Base-by-base conservation (phyloP, 208 protist species). In the Histomonas meleagridis region DNA sequence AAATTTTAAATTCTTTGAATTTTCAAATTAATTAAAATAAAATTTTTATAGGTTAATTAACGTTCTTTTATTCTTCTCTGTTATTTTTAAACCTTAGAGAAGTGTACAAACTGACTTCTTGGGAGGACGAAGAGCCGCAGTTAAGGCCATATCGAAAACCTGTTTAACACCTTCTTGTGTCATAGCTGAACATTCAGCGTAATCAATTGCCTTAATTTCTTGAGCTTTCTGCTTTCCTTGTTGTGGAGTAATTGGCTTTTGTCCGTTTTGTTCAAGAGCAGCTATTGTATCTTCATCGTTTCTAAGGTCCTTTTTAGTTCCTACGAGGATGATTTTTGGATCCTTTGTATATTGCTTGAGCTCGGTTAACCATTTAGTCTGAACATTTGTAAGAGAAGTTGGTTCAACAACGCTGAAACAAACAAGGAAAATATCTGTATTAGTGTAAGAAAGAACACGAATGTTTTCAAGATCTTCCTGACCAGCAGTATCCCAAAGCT, bases 381-480 rank as follows among this genome's bases (percentile, higher is more conserved):
- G n/a, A n/a, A n/a, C n/a, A n/a, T n/a, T n/a, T n/a, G n/a, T n/a
- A n/a, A n/a, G n/a, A n/a, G n/a, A n/a, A n/a, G n/a, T n/a, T n/a
- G n/a, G n/a, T n/a, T n/a, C n/a, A n/a, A n/a, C n/a, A n/a, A n/a
- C n/a, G n/a, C 92, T 94, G 93, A 96, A 96, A 90, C 93, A 95
- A 26, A 96, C 90, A 40, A 96, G 76, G 57, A 96, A 96, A 12
- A 96, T 94, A 91, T 96, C 95, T 55, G 95, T 96, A n/a, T 96
- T 94, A 51, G 95, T 95, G 93, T 97, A 98, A 32, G 95, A 96
- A 9, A 98, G 93, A 49, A 96, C 96, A 26, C 97, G 93, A 28
- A 98, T 94, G 51, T 96, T 93, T 92, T 98, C 97, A 93, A 97
- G 98, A 91, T 98, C 97, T 92, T 97, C 96, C 93, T 97, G 96